These are phyloP conservation scores for Ampelocalamus luodianensis DNA, from an alignment of 176 grass and related monocot species.

Conservation along the genomic window DNA sequence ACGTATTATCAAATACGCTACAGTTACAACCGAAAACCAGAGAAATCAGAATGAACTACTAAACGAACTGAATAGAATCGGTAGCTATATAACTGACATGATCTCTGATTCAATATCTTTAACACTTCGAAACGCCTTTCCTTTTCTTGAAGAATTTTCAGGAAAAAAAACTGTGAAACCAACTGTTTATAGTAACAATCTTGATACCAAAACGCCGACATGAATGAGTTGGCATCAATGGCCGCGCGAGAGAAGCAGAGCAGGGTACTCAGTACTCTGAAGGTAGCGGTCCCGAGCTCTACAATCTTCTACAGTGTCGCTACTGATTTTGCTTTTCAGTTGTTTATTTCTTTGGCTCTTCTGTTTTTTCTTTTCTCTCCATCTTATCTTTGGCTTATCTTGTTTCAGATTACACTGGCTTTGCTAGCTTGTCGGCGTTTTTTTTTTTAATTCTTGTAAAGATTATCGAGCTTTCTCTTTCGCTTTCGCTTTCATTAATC, in stretches of 20 bases:
- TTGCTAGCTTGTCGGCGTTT: conserved; percentile 8
- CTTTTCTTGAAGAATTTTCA: not conserved
- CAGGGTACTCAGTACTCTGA: not conserved
- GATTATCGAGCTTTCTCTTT: not conserved
- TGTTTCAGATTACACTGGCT: not conserved
- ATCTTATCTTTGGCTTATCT: not conserved
- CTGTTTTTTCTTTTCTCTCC: not conserved
- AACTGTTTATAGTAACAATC: not conserved
- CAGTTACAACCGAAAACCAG: too few species aligned
- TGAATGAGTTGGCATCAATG: not conserved
- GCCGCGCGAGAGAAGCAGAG: not conserved
- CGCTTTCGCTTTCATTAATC: conserved; percentile 33
- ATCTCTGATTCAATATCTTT: too few species aligned
- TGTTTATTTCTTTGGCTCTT: not conserved
- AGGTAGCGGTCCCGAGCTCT: conserved; percentile 2
- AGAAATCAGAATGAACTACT: too few species aligned
- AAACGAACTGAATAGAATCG: too few species aligned
- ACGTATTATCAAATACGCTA: too few species aligned
- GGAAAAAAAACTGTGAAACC: not conserved
- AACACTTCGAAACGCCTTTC: not conserved
- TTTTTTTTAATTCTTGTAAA: not conserved
- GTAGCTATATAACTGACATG: too few species aligned
- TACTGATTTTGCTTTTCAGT: not conserved
- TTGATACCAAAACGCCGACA: conserved; percentile 13
- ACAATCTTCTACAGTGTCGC: conserved; percentile 4